Conservation (phyloP, 202 grass and related monocot genomes). For the Elaeis oleifera region DNA sequence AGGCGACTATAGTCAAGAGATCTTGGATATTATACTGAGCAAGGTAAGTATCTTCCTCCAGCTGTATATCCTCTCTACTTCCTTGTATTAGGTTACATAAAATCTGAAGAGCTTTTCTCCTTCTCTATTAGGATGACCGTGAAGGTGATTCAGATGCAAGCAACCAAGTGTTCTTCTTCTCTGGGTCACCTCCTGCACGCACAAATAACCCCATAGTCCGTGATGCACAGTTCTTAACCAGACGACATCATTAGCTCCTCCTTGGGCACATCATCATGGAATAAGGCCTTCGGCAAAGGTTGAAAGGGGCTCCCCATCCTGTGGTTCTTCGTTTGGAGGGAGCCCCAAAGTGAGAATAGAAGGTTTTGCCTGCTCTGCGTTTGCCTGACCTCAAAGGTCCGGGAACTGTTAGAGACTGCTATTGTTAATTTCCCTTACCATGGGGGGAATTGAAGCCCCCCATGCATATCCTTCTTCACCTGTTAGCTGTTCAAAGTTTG, state of each 20-base stretch:
- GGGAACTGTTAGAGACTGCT: no score
- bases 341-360: slow-evolving; percentile 7
- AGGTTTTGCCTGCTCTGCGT: slow-evolving; percentile 15
- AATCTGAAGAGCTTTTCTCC: no score
- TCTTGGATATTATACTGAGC: slow-evolving; percentile 16
- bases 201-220: slow-evolving; percentile 11
- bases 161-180: slow-evolving; percentile 7
- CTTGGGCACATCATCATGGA: background rate
- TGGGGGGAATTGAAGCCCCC: no score
- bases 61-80: no score
- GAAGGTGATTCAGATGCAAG: background rate
- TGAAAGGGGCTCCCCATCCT: slow-evolving; percentile 7
- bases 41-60: background rate
- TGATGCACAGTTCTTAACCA: slow-evolving; percentile 8
- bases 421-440: no score
- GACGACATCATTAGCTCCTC: background rate
- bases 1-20: background rate
- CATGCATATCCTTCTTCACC: no score
- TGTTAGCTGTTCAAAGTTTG: no score
- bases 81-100: no score
- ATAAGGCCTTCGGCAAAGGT: background rate
- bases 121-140: background rate
- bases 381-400: background rate
- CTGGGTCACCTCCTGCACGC: slow-evolving; percentile 12
- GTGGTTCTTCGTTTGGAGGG: slow-evolving; percentile 6